These are phyloP conservation scores for Dianthus caryophyllus DNA, from an alignment of 148 eudicot species.

Conservation along the genomic window DNA sequence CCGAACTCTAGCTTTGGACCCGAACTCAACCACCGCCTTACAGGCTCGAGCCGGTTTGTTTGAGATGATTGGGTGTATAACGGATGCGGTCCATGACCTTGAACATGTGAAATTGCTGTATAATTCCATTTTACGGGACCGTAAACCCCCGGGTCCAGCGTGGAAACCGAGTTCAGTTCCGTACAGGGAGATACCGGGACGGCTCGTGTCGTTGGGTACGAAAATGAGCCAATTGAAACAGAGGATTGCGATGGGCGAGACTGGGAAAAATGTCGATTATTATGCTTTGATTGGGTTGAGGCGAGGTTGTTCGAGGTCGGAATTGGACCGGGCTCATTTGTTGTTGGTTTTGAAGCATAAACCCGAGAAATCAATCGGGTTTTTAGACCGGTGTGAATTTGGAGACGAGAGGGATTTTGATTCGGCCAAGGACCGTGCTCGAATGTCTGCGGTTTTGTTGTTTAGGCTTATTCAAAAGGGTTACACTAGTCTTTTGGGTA, in stretches of 20 bases:
- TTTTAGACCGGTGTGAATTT: constrained; percentile 76
- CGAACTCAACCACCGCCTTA: constrained; percentile 57
- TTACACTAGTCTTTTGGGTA: constrained; percentile 38
- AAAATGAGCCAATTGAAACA: constrained; percentile 70
- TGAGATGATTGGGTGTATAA: constrained; percentile 67
- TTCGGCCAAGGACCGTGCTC: constrained; percentile 58
- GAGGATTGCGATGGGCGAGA: constrained; percentile 74
- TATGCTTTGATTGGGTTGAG: constrained; percentile 70
- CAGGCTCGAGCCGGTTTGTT: constrained; percentile 58
- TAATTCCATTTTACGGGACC: constrained; percentile 69
- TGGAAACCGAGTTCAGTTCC: constrained; percentile 68
- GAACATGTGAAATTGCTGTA: constrained; percentile 81
- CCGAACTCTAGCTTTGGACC: constrained; percentile 65
- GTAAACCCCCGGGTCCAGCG: constrained; percentile 76
- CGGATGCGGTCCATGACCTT: constrained; percentile 83
- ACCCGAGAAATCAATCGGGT: constrained; percentile 66
- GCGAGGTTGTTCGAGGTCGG: constrained; percentile 80
- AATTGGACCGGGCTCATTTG: constrained; percentile 83
- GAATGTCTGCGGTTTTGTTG: constrained; percentile 57
- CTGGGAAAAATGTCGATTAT: constrained; percentile 61
- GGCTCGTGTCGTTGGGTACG: constrained; percentile 40
- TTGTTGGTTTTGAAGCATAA: constrained; percentile 68
- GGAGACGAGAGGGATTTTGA: constrained; percentile 59
- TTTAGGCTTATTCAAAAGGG: constrained; percentile 78
- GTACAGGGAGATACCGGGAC: constrained; percentile 76